Evolutionary conservation across 2,329 filamentous ascomycete species (phyloP).

Genomic region (Beauveria rudraprayagi): DNA sequence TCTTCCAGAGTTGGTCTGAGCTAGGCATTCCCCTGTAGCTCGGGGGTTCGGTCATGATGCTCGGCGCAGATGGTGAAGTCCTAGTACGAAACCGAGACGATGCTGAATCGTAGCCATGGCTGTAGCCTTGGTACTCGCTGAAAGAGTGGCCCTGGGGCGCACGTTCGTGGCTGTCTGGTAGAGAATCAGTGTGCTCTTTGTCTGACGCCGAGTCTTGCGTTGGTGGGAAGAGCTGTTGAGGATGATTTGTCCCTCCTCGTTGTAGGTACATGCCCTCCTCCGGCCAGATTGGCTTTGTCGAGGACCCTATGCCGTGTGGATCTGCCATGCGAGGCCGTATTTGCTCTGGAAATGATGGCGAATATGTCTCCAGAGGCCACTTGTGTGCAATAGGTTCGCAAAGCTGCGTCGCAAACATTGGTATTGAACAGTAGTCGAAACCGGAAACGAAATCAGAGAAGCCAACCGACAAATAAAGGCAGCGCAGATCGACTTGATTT

Average conservation of each 20-base stretch:
- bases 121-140: slow-evolving; percentile 3
- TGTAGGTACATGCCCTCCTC: slow-evolving; percentile 10
- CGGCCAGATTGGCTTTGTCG: slow-evolving; percentile 8
- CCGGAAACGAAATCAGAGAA: neutral
- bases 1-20: slow-evolving; percentile 6
- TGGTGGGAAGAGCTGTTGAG: slow-evolving; percentile 6
- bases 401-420: slow-evolving; percentile 12
- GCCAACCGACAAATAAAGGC: slow-evolving; percentile 2
- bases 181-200: neutral
- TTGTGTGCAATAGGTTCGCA: slow-evolving; percentile 12
- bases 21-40: neutral
- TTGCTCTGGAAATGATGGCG: slow-evolving; percentile 8
- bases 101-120: slow-evolving; percentile 1
- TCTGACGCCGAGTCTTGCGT: slow-evolving; percentile 2
- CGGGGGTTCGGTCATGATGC: slow-evolving; percentile 2
- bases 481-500: neutral
- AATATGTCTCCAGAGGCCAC: slow-evolving; percentile 9
- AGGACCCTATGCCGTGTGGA: slow-evolving; percentile 3
- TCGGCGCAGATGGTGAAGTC: slow-evolving; percentile 8
- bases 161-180: neutral
- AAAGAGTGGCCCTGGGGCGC: neutral
- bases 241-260: neutral
- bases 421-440: slow-evolving; percentile 2
- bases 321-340: slow-evolving; percentile 11
- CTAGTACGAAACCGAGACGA: slow-evolving; percentile 8